Evolutionary conservation across 371 early-diverging fungal genomes (phyloP), one percentile per base, ranked within the genome.

Genomic region (Coemansia linderi): DNA sequence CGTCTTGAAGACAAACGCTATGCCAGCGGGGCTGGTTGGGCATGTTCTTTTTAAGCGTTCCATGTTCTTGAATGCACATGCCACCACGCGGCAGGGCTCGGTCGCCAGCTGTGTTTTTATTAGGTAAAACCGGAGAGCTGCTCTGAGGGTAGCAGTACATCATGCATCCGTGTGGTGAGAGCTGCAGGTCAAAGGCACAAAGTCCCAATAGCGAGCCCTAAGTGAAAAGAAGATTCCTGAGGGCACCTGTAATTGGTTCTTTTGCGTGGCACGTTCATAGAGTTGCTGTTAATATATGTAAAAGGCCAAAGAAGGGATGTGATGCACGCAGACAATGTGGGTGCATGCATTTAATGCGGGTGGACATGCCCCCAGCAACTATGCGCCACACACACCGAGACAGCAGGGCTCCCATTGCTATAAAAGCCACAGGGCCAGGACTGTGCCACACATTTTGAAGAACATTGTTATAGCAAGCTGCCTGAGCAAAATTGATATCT

Each of bases 301-400:
- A 57, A 19, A 19, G 3, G 10, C 36, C 13, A 19, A 57, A 29
- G 37, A 57, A 57, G 19, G n/a, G 37, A 37, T 19, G 17, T 1
- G 37, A 33, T 57, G 57, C 57, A 37, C 57, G 22, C 36, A 57
- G 57, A 57, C 57, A 57, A 57, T 29, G 37, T 33, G 19, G 12
- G 57, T 57, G 57, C 57, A 57, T 57, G 37, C 29, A 52, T 29
- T 50, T 24, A 24, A 50, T 50, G 50, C 27, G 12, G 27, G 24
- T 24, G 24, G 31, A 27, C 24, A 50, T 13, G 24, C 50, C 29
- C 22, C 29, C 29, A 3, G 24, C 50, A 1, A 22, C 24, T 22
- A 50, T 24, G 27, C 50, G 50, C 50, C 50, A 50, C 50, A 27
- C 22, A 50, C 50, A 29, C 3, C 27, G 13, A 13, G 50, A 4